Evolutionary conservation across 441 rosid species (phyloP), one percentile per base, ranked within the genome.

Genomic region (Croton laevigatus): DNA sequence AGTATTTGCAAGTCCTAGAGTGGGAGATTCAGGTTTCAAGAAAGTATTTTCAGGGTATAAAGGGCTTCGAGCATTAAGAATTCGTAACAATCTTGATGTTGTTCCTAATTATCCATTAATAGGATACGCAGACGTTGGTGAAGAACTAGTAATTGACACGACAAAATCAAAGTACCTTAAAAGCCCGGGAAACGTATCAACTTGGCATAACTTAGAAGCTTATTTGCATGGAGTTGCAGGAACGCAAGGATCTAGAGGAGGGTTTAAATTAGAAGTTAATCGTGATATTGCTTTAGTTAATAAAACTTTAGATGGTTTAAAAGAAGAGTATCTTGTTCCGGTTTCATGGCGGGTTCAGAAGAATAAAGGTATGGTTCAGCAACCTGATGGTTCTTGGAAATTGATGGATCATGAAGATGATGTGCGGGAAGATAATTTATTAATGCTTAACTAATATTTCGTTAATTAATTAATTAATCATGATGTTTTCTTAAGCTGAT

Each of bases 151-250:
- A 7, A 81, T 93, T 23, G 93, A 93, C 55, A 89, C 87, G 0
- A 80, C 81, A 38, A 82, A 84, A 63, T 93, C 98, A 0, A 69
- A 52, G 42, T 93, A 83, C 87, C 40, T 91, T 76, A 91, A 86
- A 79, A 74, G 84, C 64, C 87, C 94, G 0, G 94, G 91, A 65
- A 79, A 66, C 73, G 2, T 80, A 0, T 42, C 71, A 1, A 77
- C 62, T 46, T 84, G 84, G 86, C 97, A 93, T 71, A 84, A 83
- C 57, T 70, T 93, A 79, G 97, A 93, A 77, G 75, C 46, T 22
- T 87, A 91, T 71, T 63, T 93, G 68, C 97, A 91, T 52, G 97
- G 97, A n/a, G 87, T 89, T 12, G 98, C 94, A 1, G 97, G 96
- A 7, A 85, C 87, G 16, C 93, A 86, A 70, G 96, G 96, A 54